phyloP scores from a whole-genome alignment of 1,139 yeast species.

The Schwanniomyces etchellsii region DNA sequence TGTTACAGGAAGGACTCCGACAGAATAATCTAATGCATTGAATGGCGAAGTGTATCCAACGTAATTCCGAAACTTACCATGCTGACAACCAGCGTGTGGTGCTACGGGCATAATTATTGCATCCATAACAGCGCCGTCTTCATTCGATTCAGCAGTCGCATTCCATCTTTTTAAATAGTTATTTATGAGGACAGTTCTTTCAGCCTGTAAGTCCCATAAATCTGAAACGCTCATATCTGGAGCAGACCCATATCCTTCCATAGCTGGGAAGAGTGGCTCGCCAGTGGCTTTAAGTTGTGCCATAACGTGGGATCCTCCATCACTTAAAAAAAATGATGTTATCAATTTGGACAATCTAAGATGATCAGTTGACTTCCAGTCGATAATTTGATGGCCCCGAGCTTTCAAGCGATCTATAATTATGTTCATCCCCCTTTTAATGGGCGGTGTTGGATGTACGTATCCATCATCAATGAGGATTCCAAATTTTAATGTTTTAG shows the following conservation, averaged over 20 bases:
- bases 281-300: slow-evolving; percentile 19
- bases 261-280: slow-evolving; percentile 21
- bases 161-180: slow-evolving; percentile 34
- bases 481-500: slow-evolving; percentile 10
- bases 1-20: slow-evolving; percentile 2
- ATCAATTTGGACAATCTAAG: slow-evolving; percentile 10
- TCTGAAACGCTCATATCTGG: slow-evolving; percentile 29
- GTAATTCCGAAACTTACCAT: slow-evolving; percentile 1
- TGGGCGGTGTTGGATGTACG: slow-evolving; percentile 16
- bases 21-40: slow-evolving; percentile 4
- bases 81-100: slow-evolving; percentile 11
- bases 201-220: slow-evolving; percentile 38
- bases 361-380: slow-evolving; percentile 11
- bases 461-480: slow-evolving; percentile 12
- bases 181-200: slow-evolving; percentile 26
- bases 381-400: slow-evolving; percentile 14
- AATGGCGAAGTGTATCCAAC: slow-evolving; percentile 5
- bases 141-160: slow-evolving; percentile 21
- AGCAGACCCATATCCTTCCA: slow-evolving; percentile 21
- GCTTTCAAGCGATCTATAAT: slow-evolving; percentile 7
- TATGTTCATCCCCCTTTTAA: slow-evolving; percentile 11
- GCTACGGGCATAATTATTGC: slow-evolving; percentile 9
- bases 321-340: slow-evolving; percentile 15
- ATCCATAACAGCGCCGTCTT: slow-evolving; percentile 19
- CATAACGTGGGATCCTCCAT: slow-evolving; percentile 37